Base-by-base conservation (phyloP, 192 early-diverging fungal genomes). In the Glomus cerebriforme region DNA sequence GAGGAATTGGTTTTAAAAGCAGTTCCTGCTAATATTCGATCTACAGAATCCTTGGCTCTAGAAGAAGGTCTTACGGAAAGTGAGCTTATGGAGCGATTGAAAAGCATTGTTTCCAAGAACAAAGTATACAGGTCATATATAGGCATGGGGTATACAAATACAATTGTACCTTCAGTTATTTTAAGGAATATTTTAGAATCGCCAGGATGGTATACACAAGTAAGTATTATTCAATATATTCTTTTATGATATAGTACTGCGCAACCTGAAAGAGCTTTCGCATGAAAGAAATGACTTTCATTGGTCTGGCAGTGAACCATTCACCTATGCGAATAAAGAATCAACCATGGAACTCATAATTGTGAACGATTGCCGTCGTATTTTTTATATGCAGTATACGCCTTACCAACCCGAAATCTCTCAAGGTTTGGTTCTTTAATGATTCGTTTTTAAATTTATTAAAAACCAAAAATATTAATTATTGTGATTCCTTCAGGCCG, bases 391-490 rank as follows among this genome's bases (percentile, higher is more conserved):
- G 12, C 82, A 96, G 92, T 99, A 99, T 86, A 98, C 97, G 49
- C 98, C 98, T 63, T 99, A 99, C 85, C 98, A 99, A 87, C 95
- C 98, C 26, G 98, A 99, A 88, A 99, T 99, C 81, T 91, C 98
- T 69, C 98, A 99, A 86, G 98, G 77, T 78, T 29, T 1, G 17
- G 1, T 6, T 31, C 31, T 17, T 4, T 31, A 35, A 24, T 59
- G 19, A 15, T 19, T 73, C 4, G 6, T 34, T 2, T 31, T 59
- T 58, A 9, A 13, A 26, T 58, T 73, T 59, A 59, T 17, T 9
- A 4, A 54, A 72, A n/a, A 15, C 24, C n/a, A n/a, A n/a, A 10
- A 31, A 24, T 19, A 10, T 6, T 47, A 71, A 27, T 13, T 24
- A 47, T 71, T 24, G 10, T 31, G 24, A 63, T 63, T 12, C 8